Conservation (phyloP, 805 yeast genomes). For the Metschnikowia matae region DNA sequence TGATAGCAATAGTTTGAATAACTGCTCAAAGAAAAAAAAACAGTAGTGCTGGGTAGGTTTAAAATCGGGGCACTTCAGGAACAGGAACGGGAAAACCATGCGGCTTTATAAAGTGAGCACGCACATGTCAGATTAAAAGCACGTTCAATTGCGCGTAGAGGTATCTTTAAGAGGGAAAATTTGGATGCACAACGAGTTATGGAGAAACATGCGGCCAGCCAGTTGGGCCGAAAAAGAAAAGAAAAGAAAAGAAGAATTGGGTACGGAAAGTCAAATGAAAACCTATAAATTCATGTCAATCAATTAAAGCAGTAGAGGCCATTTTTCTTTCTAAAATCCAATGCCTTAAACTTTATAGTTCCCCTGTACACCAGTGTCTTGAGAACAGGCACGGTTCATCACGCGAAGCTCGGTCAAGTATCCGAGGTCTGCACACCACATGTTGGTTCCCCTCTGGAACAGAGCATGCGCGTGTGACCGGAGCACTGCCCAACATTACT, state of each 20-base stretch:
- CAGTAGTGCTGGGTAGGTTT: not conserved
- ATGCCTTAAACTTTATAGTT: not conserved
- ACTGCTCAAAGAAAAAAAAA: not conserved
- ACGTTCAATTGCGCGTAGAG: constrained; percentile 2
- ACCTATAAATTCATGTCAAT: not conserved
- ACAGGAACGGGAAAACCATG: constrained; percentile 1
- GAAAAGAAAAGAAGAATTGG: too few relatives aligned
- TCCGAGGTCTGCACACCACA: constrained; percentile 4
- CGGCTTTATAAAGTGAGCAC: constrained; percentile 1
- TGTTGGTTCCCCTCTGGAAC: not conserved
- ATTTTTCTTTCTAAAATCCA: not conserved
- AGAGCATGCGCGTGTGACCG: not conserved
- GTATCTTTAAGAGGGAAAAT: not conserved
- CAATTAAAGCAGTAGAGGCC: not conserved
- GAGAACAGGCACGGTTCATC: not conserved
- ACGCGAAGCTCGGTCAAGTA: not conserved
- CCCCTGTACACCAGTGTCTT: not conserved
- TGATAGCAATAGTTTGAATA: not conserved
- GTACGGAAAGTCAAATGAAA: not conserved
- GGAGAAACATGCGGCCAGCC: not conserved
- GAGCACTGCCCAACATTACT: not conserved
- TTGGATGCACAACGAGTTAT: not conserved
- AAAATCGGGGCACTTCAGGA: not conserved
- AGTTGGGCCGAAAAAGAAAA: too few relatives aligned
- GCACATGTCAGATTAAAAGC: constrained; percentile 3